A percentile compares a stretch with the other conserved stretches of the same genome.
Conservation (phyloP, 192 early-diverging fungal species). For the Podila minutissima region DNA sequence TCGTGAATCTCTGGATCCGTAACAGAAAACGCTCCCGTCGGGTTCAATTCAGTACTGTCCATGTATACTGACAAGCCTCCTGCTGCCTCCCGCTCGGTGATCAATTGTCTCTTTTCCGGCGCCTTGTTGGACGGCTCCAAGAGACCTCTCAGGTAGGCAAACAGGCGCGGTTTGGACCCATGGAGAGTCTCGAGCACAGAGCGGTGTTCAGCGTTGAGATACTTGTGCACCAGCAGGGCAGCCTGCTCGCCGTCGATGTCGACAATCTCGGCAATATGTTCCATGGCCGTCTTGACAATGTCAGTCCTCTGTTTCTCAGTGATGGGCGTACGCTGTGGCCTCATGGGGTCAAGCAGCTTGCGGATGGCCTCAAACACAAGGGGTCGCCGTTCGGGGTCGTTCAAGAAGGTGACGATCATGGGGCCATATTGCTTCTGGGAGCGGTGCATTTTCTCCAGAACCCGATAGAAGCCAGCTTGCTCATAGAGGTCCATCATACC, state of each 20-base stretch:
- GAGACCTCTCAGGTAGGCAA: slow-evolving; percentile 65
- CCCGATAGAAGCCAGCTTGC: slow-evolving; percentile 65
- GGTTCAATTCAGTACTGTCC: background rate
- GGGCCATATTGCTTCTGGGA: slow-evolving; percentile 64
- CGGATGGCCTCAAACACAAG: slow-evolving; percentile 64
- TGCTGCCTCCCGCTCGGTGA: background rate
- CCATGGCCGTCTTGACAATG: slow-evolving; percentile 57
- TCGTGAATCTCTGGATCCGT: slow-evolving; percentile 60
- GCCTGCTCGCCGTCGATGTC: slow-evolving; percentile 68
- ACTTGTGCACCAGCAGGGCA: slow-evolving; percentile 60
- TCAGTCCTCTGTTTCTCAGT: slow-evolving; percentile 59
- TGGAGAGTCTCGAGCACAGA: slow-evolving; percentile 54
- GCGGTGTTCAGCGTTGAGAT: slow-evolving; percentile 64
- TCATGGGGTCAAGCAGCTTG: slow-evolving; percentile 48
- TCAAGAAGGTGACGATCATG: slow-evolving; percentile 62
- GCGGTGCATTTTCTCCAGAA: slow-evolving; percentile 64
- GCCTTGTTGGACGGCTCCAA: slow-evolving; percentile 52
- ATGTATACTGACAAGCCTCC: slow-evolving; percentile 11
- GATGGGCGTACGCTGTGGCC: slow-evolving; percentile 31
- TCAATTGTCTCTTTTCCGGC: background rate
- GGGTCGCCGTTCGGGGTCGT: slow-evolving; percentile 57
- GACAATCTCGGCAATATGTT: slow-evolving; percentile 64
- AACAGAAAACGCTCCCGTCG: slow-evolving; percentile 12
- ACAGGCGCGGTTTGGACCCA: slow-evolving; percentile 56
- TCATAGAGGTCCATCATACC: slow-evolving; percentile 62